Percentiles rank a stretch among this genome's conserved stretches.
Evolutionary conservation across 2,329 filamentous ascomycete species (phyloP).

Genomic region (Fusarium drepaniforme): DNA sequence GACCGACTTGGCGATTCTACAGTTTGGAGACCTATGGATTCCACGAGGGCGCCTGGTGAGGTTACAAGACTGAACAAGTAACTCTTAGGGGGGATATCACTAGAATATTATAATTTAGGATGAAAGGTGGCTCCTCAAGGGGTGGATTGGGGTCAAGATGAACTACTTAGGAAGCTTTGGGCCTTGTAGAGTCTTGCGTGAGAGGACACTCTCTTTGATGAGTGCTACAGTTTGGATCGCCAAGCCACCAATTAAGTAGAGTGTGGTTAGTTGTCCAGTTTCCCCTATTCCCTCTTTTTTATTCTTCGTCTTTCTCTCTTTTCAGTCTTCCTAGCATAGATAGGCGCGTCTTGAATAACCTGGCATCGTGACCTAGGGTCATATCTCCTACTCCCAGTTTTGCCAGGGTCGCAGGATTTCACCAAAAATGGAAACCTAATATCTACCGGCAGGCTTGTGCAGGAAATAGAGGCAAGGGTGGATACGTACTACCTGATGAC

Average conservation of each 20-base stretch:
- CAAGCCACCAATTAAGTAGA: no score
- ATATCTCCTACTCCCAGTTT: not conserved
- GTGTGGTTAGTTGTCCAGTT: not conserved
- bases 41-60: not conserved
- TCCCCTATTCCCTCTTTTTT: no score
- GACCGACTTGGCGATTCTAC: not conserved
- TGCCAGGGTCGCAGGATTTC: not conserved
- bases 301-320: not conserved
- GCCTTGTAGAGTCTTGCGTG: not conserved
- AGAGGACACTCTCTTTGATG: not conserved
- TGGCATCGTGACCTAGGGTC: not conserved
- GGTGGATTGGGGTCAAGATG: not conserved
- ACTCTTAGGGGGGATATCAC: rapidly evolving
- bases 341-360: not conserved
- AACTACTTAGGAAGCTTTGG: not conserved
- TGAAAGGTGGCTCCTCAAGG: rapidly evolving
- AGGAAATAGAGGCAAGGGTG: not conserved
- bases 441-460: not conserved
- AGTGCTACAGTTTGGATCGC: not conserved
- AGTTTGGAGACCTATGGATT: not conserved
- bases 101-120: not conserved
- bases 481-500: not conserved
- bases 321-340: not conserved
- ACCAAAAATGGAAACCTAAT: not conserved
- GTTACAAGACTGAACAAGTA: not conserved